phyloP scores from a whole-genome alignment of 768 basidiomycete genomes.

The Mycena crocata region DNA sequence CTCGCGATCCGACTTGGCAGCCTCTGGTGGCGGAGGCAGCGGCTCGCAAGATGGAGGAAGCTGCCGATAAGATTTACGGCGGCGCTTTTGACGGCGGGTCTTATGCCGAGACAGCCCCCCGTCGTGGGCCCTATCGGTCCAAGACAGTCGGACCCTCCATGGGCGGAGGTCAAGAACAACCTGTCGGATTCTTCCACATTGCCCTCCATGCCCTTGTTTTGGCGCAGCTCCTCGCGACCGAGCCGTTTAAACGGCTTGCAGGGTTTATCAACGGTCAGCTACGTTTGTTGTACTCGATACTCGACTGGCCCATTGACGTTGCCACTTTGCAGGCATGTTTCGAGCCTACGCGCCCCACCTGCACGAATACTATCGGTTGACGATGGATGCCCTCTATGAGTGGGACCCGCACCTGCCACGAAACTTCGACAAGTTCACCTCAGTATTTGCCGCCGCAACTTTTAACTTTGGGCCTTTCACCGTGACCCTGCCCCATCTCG shows the following conservation, averaged over 20 bases:
- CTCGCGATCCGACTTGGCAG: not conserved
- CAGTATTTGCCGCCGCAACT: slow-evolving; percentile 37
- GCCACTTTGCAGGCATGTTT: not conserved
- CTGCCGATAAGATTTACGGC: not conserved
- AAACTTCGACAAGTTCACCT: not conserved
- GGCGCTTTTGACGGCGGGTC: not conserved
- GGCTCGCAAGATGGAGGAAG: not conserved
- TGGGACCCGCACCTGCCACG: not conserved
- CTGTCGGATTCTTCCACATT: not conserved
- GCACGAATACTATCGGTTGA: not conserved
- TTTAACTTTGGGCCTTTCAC: slow-evolving; percentile 45
- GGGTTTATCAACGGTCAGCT: slow-evolving; percentile 4
- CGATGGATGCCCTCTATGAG: not conserved
- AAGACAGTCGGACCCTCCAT: not conserved
- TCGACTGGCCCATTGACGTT: too few relatives aligned
- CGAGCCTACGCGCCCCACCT: not conserved
- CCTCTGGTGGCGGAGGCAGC: not conserved
- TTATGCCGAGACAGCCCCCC: not conserved
- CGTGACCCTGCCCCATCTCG: slow-evolving; percentile 35
- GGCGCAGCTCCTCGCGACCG: not conserved
- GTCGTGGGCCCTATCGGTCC: not conserved
- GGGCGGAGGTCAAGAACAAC: slow-evolving; percentile 11
- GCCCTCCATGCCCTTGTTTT: not conserved
- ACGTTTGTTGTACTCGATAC: not conserved
- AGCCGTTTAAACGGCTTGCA: not conserved